These are phyloP conservation scores for Trichoderma sp. DNA, from an alignment of 2,329 filamentous ascomycete genomes.

Conservation along the genomic window DNA sequence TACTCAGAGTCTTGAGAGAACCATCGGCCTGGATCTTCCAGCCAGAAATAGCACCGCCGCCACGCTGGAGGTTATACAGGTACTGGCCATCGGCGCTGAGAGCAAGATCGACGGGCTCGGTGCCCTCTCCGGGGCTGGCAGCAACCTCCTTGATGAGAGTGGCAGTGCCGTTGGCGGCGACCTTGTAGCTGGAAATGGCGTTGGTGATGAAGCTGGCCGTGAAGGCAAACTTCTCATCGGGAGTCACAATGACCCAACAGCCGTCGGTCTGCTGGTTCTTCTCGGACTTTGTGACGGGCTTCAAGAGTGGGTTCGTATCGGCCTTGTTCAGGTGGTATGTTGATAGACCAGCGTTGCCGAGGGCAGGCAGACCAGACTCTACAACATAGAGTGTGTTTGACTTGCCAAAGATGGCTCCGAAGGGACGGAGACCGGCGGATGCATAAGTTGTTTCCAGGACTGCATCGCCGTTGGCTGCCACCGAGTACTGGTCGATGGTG, in stretches of 20 bases:
- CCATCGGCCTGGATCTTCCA: constrained; percentile 29
- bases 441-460: constrained; percentile 21
- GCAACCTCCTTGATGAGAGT: constrained; percentile 26
- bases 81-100: constrained; percentile 29
- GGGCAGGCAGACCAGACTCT: constrained; percentile 26
- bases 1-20: constrained; percentile 28
- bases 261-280: constrained; percentile 28
- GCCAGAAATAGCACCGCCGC: constrained; percentile 28
- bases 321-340: constrained; percentile 26
- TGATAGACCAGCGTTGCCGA: constrained; percentile 26
- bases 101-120: constrained; percentile 29
- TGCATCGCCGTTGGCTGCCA: constrained; percentile 26
- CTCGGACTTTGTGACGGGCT: constrained; percentile 27
- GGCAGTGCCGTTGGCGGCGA: constrained; percentile 26
- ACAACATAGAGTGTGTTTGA: constrained; percentile 26
- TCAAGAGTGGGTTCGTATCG: constrained; percentile 24
- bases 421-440: constrained; percentile 27
- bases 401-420: constrained; percentile 25
- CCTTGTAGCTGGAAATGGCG: constrained; percentile 29
- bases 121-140: constrained; percentile 27
- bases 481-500: constrained; percentile 29
- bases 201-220: constrained; percentile 30
- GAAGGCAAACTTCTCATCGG: constrained; percentile 27
- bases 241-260: constrained; percentile 31
- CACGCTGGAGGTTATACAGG: constrained; percentile 31